A percentile compares a stretch with the other conserved stretches of the same genome.
Conservation (phyloP, 352 stramenopile genomes). For the Phytophthora fragariaefolia region DNA sequence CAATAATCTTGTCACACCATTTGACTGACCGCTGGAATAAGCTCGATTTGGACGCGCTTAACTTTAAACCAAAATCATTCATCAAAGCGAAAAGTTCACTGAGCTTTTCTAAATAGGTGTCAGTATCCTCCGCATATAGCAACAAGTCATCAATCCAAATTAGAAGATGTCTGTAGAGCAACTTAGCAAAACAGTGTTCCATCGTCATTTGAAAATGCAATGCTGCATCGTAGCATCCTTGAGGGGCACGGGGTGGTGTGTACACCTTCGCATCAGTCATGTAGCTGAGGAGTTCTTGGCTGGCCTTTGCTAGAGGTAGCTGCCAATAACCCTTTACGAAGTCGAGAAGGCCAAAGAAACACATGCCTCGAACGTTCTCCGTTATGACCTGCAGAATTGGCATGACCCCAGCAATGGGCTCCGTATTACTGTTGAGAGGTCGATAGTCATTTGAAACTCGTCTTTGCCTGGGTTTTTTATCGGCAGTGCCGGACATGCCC, state of each 20-base stretch:
- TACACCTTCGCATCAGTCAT: constrained; percentile 23
- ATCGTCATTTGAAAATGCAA: constrained; percentile 19
- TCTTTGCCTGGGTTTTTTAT: constrained; percentile 1
- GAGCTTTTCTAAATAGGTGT: constrained; percentile 29
- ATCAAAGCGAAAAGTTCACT: constrained; percentile 29
- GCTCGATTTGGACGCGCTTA: constrained; percentile 29
- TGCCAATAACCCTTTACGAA: constrained; percentile 14
- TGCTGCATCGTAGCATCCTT: constrained; percentile 16
- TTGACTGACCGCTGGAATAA: constrained; percentile 29
- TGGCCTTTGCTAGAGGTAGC: constrained; percentile 1
- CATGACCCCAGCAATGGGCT: constrained; percentile 15
- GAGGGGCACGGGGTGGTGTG: constrained; percentile 24
- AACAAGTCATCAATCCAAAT: constrained; percentile 47
- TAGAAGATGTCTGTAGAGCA: constrained; percentile 25
- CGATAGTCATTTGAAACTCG: constrained; percentile 10
- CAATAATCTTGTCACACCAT: constrained; percentile 31
- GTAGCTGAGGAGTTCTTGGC: constrained; percentile 23
- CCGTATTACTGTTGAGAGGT: not conserved
- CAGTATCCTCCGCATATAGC: constrained; percentile 22
- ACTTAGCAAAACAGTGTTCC: constrained; percentile 6
- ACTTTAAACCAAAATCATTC: constrained; percentile 30
- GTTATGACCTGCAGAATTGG: not conserved
- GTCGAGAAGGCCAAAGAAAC: constrained; percentile 11
- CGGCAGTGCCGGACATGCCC: constrained; percentile 8
- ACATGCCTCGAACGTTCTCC: constrained; percentile 5